These are phyloP conservation scores for Aspergillus costaricaensis DNA, from an alignment of 2,329 filamentous ascomycete genomes.

Conservation along the genomic window DNA sequence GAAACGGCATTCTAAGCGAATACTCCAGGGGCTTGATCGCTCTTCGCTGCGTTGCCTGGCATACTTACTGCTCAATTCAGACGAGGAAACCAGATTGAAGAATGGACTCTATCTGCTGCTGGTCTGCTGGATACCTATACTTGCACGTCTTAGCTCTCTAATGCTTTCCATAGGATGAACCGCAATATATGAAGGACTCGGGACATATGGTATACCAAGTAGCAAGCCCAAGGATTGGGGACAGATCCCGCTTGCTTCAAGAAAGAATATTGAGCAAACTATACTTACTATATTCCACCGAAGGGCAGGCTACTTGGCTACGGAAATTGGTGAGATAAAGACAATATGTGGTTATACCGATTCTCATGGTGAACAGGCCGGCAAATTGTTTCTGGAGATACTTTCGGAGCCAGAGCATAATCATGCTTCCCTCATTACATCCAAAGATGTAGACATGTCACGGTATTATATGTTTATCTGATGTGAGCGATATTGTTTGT, in stretches of 20 bases:
- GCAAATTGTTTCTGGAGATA: conserved; percentile 28
- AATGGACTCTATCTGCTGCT: conserved; percentile 21
- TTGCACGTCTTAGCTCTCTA: not conserved
- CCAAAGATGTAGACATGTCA: not conserved
- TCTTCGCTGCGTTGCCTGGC: conserved; percentile 17
- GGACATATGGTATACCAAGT: conserved; percentile 6
- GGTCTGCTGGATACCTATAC: conserved; percentile 10
- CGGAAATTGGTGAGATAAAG: conserved; percentile 24
- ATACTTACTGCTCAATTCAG: conserved; percentile 19
- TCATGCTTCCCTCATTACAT: not conserved
- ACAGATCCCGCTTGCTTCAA: not conserved
- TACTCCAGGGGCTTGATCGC: conserved; percentile 9
- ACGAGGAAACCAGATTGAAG: conserved; percentile 7
- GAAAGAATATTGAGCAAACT: conserved; percentile 6
- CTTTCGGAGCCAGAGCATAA: conserved; percentile 16
- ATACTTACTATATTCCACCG: conserved; percentile 14
- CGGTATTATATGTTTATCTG: not conserved
- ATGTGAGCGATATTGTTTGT: not conserved
- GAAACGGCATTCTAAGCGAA: not conserved
- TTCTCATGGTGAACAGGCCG: conserved; percentile 24
- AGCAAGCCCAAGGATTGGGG: not conserved
- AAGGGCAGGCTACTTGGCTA: not conserved
- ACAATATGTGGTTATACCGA: not conserved
- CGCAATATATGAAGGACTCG: not conserved
- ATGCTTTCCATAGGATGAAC: conserved; percentile 16